A percentile compares a stretch with the other conserved stretches of the same genome.
Evolutionary conservation across 1,284 basidiomycete species (phyloP).

Genomic region (Tylopilus sp.): DNA sequence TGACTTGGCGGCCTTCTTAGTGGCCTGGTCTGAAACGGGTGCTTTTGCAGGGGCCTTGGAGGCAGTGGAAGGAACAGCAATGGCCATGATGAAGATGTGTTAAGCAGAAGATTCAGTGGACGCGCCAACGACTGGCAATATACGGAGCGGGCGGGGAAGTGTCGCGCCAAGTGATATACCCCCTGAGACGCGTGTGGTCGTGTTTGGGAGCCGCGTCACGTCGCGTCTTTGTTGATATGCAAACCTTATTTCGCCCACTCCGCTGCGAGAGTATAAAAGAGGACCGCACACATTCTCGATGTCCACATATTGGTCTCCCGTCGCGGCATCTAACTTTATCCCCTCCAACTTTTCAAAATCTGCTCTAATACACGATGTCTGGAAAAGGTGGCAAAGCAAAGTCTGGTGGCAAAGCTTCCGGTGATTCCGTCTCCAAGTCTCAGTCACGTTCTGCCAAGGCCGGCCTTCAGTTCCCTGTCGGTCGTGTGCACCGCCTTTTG

Average conservation of each 20-base stretch:
- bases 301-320: slow-evolving; percentile 5
- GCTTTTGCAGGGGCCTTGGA: slow-evolving; percentile 81
- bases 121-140: slow-evolving; percentile 11
- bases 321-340: slow-evolving; percentile 7
- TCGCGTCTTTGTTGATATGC: slow-evolving; percentile 37
- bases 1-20: slow-evolving; percentile 80
- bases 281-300: not conserved
- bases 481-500: slow-evolving; percentile 76
- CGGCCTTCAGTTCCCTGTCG: slow-evolving; percentile 80
- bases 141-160: not conserved
- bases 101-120: not conserved
- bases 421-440: slow-evolving; percentile 45
- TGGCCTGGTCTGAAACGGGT: slow-evolving; percentile 68
- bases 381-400: slow-evolving; percentile 56
- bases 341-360: not conserved
- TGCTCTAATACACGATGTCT: slow-evolving; percentile 41
- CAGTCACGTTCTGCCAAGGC: slow-evolving; percentile 82
- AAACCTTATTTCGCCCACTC: slow-evolving; percentile 29
- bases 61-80: slow-evolving; percentile 54
- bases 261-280: slow-evolving; percentile 29
- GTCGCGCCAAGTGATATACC: slow-evolving; percentile 21
- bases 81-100: slow-evolving; percentile 46
- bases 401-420: slow-evolving; percentile 50
- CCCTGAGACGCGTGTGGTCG: slow-evolving; percentile 37
- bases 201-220: slow-evolving; percentile 38